Evolutionary conservation across 805 yeast species (phyloP).

Genomic region (Saccharomycopsis sp.): DNA sequence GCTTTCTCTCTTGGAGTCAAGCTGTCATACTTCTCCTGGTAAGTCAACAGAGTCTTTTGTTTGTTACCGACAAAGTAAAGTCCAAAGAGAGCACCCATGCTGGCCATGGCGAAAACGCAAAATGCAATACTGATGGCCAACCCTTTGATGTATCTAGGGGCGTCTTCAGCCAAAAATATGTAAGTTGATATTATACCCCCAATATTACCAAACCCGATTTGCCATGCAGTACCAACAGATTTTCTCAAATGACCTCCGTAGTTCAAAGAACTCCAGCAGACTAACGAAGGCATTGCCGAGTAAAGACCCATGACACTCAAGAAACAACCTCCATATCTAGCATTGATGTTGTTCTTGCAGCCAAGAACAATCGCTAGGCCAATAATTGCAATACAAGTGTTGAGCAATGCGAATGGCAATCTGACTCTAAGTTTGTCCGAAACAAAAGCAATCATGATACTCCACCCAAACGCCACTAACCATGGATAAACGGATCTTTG

Average conservation of each 20-base stretch:
- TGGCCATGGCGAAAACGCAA: conserved; percentile 35
- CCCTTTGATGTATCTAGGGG: conserved; percentile 56
- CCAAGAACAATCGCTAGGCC: conserved; percentile 55
- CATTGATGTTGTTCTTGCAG: conserved; percentile 29
- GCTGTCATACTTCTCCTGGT: conserved; percentile 27
- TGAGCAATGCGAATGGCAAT: conserved; percentile 34
- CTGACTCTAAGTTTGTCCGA: conserved; percentile 52
- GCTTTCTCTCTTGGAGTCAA: conserved; percentile 29
- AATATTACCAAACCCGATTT: conserved; percentile 66
- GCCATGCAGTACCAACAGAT: conserved; percentile 51
- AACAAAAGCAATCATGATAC: conserved; percentile 52
- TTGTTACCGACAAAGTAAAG: conserved; percentile 28
- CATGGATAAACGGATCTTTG: conserved; percentile 82
- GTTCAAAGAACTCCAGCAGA: conserved; percentile 61
- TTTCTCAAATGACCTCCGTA: conserved; percentile 50
- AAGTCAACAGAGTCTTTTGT: conserved; percentile 23
- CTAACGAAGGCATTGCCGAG: conserved; percentile 59
- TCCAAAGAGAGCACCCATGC: conserved; percentile 31
- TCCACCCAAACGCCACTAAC: conserved; percentile 65
- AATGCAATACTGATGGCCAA: conserved; percentile 45
- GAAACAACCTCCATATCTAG: conserved; percentile 61
- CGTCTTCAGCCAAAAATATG: conserved; percentile 45
- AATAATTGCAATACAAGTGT: conserved; percentile 35
- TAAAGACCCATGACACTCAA: conserved; percentile 52
- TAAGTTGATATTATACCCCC: conserved; percentile 65